Base-by-base conservation (phyloP, 129 eudicot species). In the Cynara cardunculus region DNA sequence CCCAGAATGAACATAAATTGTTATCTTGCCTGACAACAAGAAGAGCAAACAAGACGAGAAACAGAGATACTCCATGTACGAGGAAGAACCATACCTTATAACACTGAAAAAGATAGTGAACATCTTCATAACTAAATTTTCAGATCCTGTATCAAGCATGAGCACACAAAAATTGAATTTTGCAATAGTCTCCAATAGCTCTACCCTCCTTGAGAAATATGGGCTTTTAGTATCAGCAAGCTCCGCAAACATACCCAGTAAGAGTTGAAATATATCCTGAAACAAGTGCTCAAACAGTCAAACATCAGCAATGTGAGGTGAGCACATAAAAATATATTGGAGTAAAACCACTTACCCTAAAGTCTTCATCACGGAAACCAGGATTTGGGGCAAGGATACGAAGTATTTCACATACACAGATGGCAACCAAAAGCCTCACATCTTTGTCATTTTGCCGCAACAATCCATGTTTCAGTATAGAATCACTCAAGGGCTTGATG, bases 361-460 rank as follows among this genome's bases (percentile, higher is more conserved):
- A 81, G 37, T 84, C 86, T 86, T 78, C 83, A 67, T 89, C 90
- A 30, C 81, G 81, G 75, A 92, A 92, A 56, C 82, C 91, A 64
- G 97, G 99, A 83, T 88, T 77, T 16, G 97, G 99, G 35, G 97
- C 97, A 82, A 92, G 88, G 78, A 95, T 85, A 78, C 99, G 89
- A 72, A 95, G 89, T 77, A 92, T 88, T 89, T 95, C 99, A 81
- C 94, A 87, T 19, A 95, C 79, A 79, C 99, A 95, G 35, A 82
- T 80, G 83, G 96, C 91, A 31, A 95, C 96, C 84, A 92, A 84
- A 80, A 92, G 96, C 75, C 86, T 87, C 72, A 92, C 82, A 71
- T 95, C 99, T 88, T 91, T 95, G 82, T 95, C 99, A 86, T 85
- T 90, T 56, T 90, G 97, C 67, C 35, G 73, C 80, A 95, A 91